Conservation (phyloP, 257 asterid species). For the Fraxinus americana region DNA sequence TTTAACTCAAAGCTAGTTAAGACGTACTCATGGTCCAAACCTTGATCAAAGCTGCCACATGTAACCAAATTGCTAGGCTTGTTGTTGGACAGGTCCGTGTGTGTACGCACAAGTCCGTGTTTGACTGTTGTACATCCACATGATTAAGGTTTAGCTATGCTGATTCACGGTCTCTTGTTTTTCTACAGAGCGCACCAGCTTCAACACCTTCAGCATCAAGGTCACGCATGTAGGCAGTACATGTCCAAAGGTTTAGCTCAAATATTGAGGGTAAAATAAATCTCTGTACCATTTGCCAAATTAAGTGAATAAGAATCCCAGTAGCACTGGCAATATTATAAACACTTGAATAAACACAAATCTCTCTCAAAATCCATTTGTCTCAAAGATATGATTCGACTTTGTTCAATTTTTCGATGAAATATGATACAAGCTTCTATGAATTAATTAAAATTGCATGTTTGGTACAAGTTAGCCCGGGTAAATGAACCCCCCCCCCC, state of each 20-base stretch:
- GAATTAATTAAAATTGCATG: background rate
- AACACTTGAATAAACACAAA: no score
- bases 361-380: background rate
- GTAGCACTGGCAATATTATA: background rate
- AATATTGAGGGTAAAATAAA: background rate
- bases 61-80: background rate
- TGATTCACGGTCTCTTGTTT: conserved; percentile 13
- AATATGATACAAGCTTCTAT: background rate
- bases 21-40: background rate
- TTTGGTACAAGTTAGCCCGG: no score
- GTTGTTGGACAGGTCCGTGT: background rate
- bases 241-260: background rate
- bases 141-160: conserved; percentile 1
- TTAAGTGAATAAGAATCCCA: background rate
- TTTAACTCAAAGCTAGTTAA: background rate
- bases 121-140: background rate
- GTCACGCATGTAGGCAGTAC: conserved; percentile 55
- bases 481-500: no score
- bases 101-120: background rate
- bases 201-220: conserved; percentile 56
- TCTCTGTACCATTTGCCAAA: background rate
- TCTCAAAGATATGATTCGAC: background rate
- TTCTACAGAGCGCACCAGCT: conserved; percentile 76
- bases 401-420: background rate
- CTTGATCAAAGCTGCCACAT: background rate